Percentiles rank a stretch among this genome's conserved stretches.
Conservation (phyloP, 2,329 filamentous ascomycete genomes). For the Stromatinia cepivora region DNA sequence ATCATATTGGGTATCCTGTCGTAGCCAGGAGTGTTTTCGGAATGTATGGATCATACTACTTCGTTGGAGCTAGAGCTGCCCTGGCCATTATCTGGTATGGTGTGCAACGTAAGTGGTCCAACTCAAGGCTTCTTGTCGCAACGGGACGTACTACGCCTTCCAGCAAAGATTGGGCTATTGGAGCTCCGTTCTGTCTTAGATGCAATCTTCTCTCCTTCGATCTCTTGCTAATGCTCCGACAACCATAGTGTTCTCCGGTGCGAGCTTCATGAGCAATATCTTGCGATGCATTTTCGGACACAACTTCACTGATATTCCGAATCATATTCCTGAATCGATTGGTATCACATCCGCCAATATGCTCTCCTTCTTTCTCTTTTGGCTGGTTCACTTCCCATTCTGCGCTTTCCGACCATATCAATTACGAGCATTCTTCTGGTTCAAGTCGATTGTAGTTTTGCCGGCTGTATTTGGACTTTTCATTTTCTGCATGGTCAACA, state of each 20-base stretch:
- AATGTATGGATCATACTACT: constrained; percentile 47
- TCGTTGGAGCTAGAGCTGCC: constrained; percentile 46
- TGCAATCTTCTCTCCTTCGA: not conserved
- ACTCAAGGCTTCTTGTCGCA: not conserved
- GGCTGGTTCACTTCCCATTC: constrained; percentile 53
- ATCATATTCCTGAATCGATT: constrained; percentile 42
- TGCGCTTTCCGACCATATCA: constrained; percentile 48
- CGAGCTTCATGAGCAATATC: constrained; percentile 49
- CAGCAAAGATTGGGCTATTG: not conserved
- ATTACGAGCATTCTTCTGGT: constrained; percentile 47
- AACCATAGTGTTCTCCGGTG: constrained; percentile 47
- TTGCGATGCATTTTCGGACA: constrained; percentile 46
- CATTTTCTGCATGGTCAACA: constrained; percentile 46
- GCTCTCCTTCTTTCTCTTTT: constrained; percentile 55
- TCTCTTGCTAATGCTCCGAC: not conserved
- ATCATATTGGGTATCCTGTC: constrained; percentile 47
- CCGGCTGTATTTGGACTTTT: constrained; percentile 44
- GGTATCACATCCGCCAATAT: constrained; percentile 46
- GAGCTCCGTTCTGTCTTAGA: not conserved
- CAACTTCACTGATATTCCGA: constrained; percentile 41
- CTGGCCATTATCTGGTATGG: constrained; percentile 59
- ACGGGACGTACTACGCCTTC: not conserved
- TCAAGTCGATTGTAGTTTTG: constrained; percentile 38
- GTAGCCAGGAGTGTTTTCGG: constrained; percentile 45
- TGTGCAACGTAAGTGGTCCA: constrained; percentile 61